Base-by-base conservation (phyloP, 2,329 filamentous ascomycete genomes). In the Ceratocystis albifundus region DNA sequence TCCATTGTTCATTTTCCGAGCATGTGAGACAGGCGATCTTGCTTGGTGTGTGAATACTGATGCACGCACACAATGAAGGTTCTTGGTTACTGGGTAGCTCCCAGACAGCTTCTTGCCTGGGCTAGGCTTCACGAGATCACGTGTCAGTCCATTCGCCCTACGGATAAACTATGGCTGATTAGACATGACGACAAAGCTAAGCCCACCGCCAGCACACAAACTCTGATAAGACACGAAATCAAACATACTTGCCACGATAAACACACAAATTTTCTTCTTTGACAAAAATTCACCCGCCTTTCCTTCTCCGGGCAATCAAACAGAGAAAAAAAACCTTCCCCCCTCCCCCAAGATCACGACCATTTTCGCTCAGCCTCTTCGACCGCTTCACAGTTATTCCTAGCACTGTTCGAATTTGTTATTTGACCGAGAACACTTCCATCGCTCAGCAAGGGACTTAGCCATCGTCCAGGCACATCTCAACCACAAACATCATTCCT, bases 1-100 rank as follows among this genome's bases (percentile, higher is more conserved):
- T 84, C 81, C 82, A 84, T 85, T 22, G 48, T 68, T 22, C 22
- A 28, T 61, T 61, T 57, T 57, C 20, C 25, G 15, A 28, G 25
- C 50, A 57, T 57, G 25, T 57, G 50, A 25, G 28, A 57, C 50
- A 30, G 25, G 50, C 50, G 20, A 57, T 57, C 25, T 57, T 57
- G 25, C 50, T 57, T 57, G 50, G 3, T 57, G 50, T 28, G 25
- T 57, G 22, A 12, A 17, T 17, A 22, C 28, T 20, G 22, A 57
- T 28, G 50, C 50, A 28, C 22, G 50, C 50, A 17, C 50, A 17
- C 50, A 20, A 22, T 17, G 50, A 57, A 6, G 50, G 17, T 8
- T 57, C 50, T 57, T 57, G 3, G 6, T 10, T 3, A 10, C 8
- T 57, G 22, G 12, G 46, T 6, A 50, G 46, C 17, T 22, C 15